A percentile compares a stretch with the other conserved stretches of the same genome.
Conservation (phyloP, 257 asterid species). For the Oldenlandia corymbosa region DNA sequence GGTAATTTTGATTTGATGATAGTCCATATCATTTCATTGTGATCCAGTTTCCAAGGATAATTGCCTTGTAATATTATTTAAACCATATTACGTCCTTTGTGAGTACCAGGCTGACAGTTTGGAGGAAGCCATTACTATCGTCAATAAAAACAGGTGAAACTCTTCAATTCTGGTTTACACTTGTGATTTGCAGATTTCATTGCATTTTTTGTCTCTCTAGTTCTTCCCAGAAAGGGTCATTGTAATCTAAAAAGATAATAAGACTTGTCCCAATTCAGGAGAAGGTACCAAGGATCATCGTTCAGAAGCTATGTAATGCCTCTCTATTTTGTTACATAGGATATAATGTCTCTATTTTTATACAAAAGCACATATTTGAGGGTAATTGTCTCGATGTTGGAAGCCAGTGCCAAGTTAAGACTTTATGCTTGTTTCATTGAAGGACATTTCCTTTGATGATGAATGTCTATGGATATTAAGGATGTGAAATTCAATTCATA, state of each 20-base stretch:
- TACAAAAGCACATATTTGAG: neutral
- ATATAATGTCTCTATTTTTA: neutral
- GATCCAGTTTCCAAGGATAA: neutral
- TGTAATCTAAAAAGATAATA: too few species aligned
- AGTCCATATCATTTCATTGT: neutral
- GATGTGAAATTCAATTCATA: neutral
- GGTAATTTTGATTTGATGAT: constrained; percentile 19
- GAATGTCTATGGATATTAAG: neutral
- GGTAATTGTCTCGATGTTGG: neutral
- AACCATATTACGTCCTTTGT: constrained; percentile 10
- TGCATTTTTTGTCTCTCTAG: neutral
- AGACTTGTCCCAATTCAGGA: too few species aligned
- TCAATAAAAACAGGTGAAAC: constrained; percentile 35
- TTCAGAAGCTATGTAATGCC: too few species aligned
- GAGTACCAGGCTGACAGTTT: constrained; percentile 33
- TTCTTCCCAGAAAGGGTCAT: too few species aligned
- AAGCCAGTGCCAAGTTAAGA: neutral
- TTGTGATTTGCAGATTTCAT: neutral
- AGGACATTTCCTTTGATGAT: neutral
- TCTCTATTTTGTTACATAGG: too few species aligned
- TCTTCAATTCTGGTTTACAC: neutral
- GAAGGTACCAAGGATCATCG: too few species aligned
- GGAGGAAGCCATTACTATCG: constrained; percentile 39
- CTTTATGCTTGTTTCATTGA: neutral
- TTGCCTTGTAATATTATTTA: neutral